Percentiles rank a stretch among this genome's conserved stretches.
These are phyloP conservation scores for Botryotinia globosa DNA, from an alignment of 2,329 filamentous ascomycete genomes.

Conservation along the genomic window DNA sequence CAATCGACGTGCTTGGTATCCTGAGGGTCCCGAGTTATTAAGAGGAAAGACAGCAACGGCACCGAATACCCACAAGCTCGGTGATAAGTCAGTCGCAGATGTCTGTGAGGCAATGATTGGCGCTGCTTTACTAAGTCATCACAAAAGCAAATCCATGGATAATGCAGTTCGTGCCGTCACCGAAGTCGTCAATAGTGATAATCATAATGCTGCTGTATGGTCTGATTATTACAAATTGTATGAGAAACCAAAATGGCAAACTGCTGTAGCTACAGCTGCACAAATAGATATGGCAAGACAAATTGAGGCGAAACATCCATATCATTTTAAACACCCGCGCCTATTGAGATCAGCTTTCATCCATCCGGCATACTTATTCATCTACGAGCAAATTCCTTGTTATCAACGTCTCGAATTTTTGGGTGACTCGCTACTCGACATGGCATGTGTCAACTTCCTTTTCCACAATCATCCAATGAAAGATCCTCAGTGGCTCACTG, in stretches of 20 bases:
- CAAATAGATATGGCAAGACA: constrained; percentile 67
- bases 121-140: constrained; percentile 62
- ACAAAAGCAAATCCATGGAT: constrained; percentile 47
- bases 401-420: constrained; percentile 93
- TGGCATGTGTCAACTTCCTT: constrained; percentile 78
- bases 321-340: constrained; percentile 70
- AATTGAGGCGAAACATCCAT: constrained; percentile 56
- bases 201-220: constrained; percentile 69
- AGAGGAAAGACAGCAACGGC: constrained; percentile 65
- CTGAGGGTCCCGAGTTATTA: constrained; percentile 69
- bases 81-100: constrained; percentile 89
- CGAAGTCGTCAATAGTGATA: constrained; percentile 63
- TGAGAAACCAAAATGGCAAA: constrained; percentile 68
- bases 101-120: constrained; percentile 94
- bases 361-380: constrained; percentile 76
- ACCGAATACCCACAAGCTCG: constrained; percentile 62
- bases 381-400: constrained; percentile 75
- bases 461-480: constrained; percentile 73
- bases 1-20: constrained; percentile 79
- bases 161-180: constrained; percentile 63
- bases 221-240: constrained; percentile 72
- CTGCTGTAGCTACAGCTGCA: constrained; percentile 55
- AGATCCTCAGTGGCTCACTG: constrained; percentile 94
- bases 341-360: constrained; percentile 82
- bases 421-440: constrained; percentile 83